Conservation (phyloP, 108 stramenopile species). For the Mediolabrus comicus region DNA sequence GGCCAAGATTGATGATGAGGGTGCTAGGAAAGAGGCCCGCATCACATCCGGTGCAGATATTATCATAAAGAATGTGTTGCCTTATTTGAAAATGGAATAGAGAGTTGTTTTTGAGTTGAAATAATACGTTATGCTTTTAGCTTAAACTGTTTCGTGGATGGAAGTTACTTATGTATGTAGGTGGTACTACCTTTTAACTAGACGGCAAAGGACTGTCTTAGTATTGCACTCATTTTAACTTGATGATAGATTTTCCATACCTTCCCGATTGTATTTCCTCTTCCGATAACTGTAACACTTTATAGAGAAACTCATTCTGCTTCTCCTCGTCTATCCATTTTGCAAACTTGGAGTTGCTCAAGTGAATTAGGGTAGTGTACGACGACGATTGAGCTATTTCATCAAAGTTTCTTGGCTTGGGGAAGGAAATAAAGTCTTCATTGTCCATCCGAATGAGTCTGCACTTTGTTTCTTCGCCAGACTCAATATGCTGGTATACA, state of each 20-base stretch:
- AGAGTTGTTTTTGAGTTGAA: no score
- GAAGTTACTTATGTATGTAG: no score
- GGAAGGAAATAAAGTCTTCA: conserved; percentile 37
- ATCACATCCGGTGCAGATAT: no score
- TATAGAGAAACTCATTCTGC: conserved; percentile 28
- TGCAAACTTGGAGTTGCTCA: conserved; percentile 40
- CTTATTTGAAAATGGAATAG: no score
- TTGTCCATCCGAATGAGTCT: conserved; percentile 35
- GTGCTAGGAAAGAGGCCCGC: no score
- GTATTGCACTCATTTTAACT: no score
- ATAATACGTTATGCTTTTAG: no score
- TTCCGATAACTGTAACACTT: conserved; percentile 26
- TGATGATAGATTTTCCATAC: conserved; percentile 32
- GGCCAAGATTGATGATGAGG: no score
- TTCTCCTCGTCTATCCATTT: conserved; percentile 39
- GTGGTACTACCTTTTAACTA: no score
- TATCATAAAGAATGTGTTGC: no score
- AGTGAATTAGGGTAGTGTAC: conserved; percentile 36
- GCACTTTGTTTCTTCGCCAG: conserved; percentile 28
- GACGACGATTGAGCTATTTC: neutral
- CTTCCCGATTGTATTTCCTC: conserved; percentile 30
- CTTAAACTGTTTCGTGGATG: no score
- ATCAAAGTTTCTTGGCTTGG: conserved; percentile 34
- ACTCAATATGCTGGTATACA: conserved; percentile 25
- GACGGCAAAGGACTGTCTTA: no score